Percentiles rank a stretch among this genome's conserved stretches.
These are phyloP conservation scores for Solanum sparsipilum DNA, from an alignment of 257 asterid genomes.

Conservation along the genomic window DNA sequence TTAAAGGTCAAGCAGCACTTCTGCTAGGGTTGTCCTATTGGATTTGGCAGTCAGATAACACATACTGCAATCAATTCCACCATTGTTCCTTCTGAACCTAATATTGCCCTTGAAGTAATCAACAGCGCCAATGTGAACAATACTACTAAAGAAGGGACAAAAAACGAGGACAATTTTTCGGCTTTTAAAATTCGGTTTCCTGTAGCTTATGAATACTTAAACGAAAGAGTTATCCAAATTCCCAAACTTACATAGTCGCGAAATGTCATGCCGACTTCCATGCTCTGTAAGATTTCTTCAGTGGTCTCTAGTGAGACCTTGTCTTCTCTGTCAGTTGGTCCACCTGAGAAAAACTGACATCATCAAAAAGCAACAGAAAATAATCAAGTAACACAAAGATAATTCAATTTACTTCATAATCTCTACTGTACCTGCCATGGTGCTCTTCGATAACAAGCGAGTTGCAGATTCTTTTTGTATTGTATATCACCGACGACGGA, in stretches of 20 bases:
- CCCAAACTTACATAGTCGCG: constrained; percentile 63
- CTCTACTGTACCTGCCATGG: constrained; percentile 18
- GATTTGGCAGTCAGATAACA: neutral
- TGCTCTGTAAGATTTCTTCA: constrained; percentile 86
- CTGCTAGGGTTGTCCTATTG: neutral
- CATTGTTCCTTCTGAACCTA: neutral
- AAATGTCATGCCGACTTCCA: constrained; percentile 97
- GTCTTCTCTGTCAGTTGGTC: constrained; percentile 62
- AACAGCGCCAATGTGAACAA: neutral
- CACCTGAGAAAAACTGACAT: constrained; percentile 27
- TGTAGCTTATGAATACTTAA: neutral
- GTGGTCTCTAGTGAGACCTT: constrained; percentile 75
- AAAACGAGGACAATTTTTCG: neutral
- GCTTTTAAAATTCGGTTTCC: neutral
- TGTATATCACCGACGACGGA: neutral
- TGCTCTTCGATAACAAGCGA: neutral
- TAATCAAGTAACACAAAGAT: neutral
- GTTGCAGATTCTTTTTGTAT: neutral
- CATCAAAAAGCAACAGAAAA: neutral
- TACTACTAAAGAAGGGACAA: neutral
- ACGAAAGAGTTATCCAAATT: neutral
- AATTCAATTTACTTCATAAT: neutral
- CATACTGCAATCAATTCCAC: neutral
- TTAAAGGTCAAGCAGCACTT: neutral
- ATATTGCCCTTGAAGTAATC: neutral